Evolutionary conservation across 2,329 filamentous ascomycete species (phyloP).

Genomic region (Lasiodiplodia hormozganensis): DNA sequence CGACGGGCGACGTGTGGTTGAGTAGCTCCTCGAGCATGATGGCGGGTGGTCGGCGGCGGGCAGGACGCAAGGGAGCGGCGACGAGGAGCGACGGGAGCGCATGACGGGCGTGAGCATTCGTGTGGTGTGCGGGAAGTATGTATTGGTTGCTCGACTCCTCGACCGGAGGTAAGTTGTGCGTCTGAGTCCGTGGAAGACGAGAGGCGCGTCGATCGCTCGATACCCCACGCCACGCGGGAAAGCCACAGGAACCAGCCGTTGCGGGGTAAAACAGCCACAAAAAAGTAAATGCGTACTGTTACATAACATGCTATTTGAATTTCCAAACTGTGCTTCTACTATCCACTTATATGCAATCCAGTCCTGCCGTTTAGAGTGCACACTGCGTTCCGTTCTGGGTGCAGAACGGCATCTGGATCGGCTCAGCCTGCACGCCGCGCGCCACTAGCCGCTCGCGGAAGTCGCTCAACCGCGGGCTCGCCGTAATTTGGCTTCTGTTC

Average conservation of each 20-base stretch:
- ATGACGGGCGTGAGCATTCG: not conserved
- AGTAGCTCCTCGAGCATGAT: conserved; percentile 17
- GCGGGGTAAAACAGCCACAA: conserved; percentile 10
- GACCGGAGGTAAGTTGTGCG: conserved; percentile 15
- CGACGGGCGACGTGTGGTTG: not conserved
- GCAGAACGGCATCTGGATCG: conserved; percentile 77
- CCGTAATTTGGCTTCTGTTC: conserved; percentile 71
- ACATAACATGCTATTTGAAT: not conserved
- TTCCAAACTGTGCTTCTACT: not conserved
- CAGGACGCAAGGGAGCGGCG: not conserved
- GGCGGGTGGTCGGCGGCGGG: not conserved
- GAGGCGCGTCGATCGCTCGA: not conserved
- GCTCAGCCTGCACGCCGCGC: conserved; percentile 68
- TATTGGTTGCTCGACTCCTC: not conserved
- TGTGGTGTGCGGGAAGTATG: conserved; percentile 5
- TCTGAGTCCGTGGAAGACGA: not conserved
- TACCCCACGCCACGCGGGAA: not conserved
- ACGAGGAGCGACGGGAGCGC: not conserved
- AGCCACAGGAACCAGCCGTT: conserved; percentile 9
- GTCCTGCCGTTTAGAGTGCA: conserved; percentile 39
- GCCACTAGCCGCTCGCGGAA: conserved; percentile 78
- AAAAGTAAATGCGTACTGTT: not conserved
- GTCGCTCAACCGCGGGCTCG: conserved; percentile 73
- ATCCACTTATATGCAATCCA: conserved; percentile 2
- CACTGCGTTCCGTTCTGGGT: conserved; percentile 65